A percentile compares a stretch with the other conserved stretches of the same genome.
Conservation (phyloP, 192 early-diverging fungal genomes). For the Coemansia sp. region DNA sequence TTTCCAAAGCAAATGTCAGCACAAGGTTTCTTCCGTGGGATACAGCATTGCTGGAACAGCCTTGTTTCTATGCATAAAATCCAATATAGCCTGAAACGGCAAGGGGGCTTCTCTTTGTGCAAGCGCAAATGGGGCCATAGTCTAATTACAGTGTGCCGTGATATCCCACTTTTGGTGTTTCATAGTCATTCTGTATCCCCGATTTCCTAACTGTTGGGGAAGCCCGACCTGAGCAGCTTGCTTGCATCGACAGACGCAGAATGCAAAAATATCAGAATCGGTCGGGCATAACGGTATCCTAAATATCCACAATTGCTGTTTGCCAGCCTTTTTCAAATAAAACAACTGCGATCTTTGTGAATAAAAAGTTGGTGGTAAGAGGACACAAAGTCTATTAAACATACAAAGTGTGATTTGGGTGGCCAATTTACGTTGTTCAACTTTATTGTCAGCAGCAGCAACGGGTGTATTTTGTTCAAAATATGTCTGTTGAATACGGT, state of each 20-base stretch:
- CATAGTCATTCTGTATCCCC: neutral
- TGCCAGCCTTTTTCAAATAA: neutral
- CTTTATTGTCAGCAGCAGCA: neutral
- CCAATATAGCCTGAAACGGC: conserved; percentile 9
- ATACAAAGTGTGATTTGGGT: neutral
- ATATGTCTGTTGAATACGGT: neutral
- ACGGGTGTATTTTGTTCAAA: neutral
- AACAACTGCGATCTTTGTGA: neutral
- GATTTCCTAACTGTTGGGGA: neutral
- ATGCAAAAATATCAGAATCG: neutral
- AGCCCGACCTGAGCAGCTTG: neutral
- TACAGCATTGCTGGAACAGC: neutral
- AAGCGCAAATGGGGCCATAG: neutral
- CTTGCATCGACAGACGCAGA: neutral
- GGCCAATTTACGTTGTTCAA: neutral
- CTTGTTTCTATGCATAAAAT: neutral
- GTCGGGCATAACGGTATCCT: neutral
- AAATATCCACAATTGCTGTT: conserved; percentile 1
- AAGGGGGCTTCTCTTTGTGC: conserved; percentile 4
- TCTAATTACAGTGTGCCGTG: neutral
- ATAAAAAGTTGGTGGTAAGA: neutral
- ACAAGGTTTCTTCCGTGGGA: neutral
- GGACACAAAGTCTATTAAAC: neutral
- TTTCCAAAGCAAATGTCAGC: neutral
- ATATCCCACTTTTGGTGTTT: neutral